phyloP scores from a whole-genome alignment of 345 rosid species.

The Conringia planisiliqua region DNA sequence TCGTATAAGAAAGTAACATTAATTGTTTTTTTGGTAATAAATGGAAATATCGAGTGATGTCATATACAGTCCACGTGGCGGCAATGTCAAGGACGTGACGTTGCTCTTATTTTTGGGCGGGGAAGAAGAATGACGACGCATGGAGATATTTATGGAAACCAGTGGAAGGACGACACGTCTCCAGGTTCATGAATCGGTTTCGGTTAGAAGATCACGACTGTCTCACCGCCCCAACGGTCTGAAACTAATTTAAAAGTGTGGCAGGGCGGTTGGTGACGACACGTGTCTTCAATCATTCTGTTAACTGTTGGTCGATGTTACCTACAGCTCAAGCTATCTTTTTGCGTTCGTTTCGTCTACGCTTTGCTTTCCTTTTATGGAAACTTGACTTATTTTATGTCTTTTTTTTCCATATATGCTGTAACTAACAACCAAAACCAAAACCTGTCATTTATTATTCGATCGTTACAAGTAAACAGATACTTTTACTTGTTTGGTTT shows the following conservation, averaged over 20 bases:
- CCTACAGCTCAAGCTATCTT: not conserved
- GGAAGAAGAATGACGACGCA: not conserved
- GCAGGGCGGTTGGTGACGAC: constrained; percentile 16
- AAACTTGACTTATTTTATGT: not conserved
- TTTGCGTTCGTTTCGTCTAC: constrained; percentile 24
- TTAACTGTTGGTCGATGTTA: constrained; percentile 3
- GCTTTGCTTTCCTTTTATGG: constrained; percentile 23
- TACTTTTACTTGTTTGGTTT: not conserved
- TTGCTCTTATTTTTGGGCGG: not conserved
- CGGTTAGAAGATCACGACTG: constrained; percentile 29
- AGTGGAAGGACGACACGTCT: constrained; percentile 5
- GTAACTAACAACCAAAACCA: not conserved
- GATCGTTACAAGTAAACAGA: not conserved
- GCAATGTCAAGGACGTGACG: not conserved
- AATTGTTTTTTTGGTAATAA: not conserved
- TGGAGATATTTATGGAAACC: constrained; percentile 18
- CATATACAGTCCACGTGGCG: constrained; percentile 19
- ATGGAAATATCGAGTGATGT: not conserved
- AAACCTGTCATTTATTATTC: not conserved
- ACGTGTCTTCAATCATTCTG: constrained; percentile 26
- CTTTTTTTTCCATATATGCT: not conserved
- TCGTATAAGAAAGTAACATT: not conserved
- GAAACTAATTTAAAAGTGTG: not conserved
- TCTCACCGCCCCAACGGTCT: constrained; percentile 35
- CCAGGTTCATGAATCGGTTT: constrained; percentile 14